These are phyloP conservation scores for Colletotrichum lini DNA, from an alignment of 2,329 filamentous ascomycete species.

Conservation along the genomic window DNA sequence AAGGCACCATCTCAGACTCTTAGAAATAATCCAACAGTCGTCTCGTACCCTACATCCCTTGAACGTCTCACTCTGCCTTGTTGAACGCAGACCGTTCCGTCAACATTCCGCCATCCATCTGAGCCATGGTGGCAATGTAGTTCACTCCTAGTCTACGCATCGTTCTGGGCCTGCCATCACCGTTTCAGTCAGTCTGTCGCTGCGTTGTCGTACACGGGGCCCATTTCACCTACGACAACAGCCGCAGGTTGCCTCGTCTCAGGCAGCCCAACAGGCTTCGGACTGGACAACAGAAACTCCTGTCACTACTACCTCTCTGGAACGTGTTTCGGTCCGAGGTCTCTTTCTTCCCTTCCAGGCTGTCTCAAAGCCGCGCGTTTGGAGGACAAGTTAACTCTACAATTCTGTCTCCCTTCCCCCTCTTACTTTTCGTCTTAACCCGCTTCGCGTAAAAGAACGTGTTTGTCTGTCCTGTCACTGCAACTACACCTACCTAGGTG, in stretches of 20 bases:
- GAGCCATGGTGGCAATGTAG: background rate
- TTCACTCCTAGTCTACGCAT: background rate
- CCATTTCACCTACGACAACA: background rate
- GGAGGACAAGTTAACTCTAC: background rate
- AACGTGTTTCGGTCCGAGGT: background rate
- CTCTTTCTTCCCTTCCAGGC: background rate
- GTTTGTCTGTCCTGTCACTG: background rate
- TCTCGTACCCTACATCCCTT: constrained; percentile 6
- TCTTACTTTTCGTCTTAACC: background rate
- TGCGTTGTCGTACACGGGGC: background rate
- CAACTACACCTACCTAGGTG: background rate
- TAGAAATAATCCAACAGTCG: background rate
- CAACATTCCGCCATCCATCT: background rate
- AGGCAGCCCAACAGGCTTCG: background rate
- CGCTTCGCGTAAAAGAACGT: too few relatives aligned
- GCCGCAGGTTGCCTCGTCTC: background rate
- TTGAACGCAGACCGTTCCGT: background rate
- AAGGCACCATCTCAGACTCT: background rate
- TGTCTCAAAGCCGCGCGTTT: background rate
- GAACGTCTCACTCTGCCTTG: background rate
- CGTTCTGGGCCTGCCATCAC: background rate
- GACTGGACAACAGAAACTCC: background rate
- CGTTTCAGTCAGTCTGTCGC: background rate
- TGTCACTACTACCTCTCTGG: background rate
- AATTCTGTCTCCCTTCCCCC: too few relatives aligned